Evolutionary conservation across 257 asterid genomes (phyloP).

Genomic region (Solanum neorickii): DNA sequence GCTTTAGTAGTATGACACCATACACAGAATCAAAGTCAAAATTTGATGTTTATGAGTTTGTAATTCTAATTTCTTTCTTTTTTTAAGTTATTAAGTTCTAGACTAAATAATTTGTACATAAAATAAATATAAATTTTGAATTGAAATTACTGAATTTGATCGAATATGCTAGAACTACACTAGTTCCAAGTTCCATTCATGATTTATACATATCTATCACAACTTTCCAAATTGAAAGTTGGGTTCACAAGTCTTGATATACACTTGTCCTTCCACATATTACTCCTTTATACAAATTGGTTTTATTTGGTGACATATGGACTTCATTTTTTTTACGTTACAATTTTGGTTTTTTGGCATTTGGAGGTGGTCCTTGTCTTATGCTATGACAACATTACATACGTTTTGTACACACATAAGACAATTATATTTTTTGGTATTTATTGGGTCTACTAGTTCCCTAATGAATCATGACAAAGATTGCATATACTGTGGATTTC

Average conservation of each 20-base stretch:
- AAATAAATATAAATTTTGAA: too few species aligned
- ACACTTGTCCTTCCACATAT: not conserved
- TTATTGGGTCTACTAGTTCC: not conserved
- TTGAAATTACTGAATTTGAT: not conserved
- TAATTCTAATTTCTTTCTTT: too few species aligned
- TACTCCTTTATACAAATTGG: not conserved
- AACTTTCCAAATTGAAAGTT: not conserved
- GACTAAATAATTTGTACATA: not conserved
- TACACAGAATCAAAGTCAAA: not conserved
- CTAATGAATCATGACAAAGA: not conserved
- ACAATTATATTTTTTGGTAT: not conserved
- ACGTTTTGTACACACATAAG: not conserved
- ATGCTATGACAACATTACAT: not conserved
- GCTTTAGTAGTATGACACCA: not conserved
- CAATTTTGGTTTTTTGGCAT: not conserved
- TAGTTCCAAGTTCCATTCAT: not conserved
- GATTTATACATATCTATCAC: not conserved
- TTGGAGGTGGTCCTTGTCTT: not conserved
- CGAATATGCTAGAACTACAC: not conserved
- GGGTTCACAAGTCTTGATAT: not conserved
- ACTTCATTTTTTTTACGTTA: not conserved
- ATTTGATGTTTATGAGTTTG: not conserved
- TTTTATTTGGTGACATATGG: not conserved
- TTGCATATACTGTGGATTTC: not conserved
- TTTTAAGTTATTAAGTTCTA: not conserved